Base-by-base conservation (phyloP, 768 basidiomycete species). In the Gloeopeniophorella convolvens region DNA sequence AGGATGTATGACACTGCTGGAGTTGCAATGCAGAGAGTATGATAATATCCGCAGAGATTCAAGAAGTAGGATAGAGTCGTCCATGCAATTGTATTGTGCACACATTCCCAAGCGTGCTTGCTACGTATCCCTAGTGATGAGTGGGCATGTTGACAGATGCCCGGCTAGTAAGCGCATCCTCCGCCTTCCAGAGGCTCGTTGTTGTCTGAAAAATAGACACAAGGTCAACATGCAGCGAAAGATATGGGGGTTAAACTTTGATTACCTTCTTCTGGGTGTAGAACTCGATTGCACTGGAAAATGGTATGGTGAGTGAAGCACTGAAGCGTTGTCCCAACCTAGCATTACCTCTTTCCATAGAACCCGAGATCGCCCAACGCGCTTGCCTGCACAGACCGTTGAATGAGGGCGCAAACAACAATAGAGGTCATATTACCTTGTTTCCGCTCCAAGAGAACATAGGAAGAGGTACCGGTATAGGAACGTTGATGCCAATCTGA, bases 381-480 rank as follows among this genome's bases (percentile, higher is more conserved):
- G 60, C 86, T 89, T 33, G 72, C 83, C 79, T 80, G 35, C 41
- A 36, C 33, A 30, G 40, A 32, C n/a, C n/a, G n/a, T n/a, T n/a
- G n/a, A n/a, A n/a, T n/a, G n/a, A n/a, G n/a, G n/a, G n/a, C 5
- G 16, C 16, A 13, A 35, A n/a, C 12, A 31, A 24, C 3, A 45
- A 9, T 40, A 51, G 50, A 27, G n/a, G n/a, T n/a, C 18, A 26
- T 41, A 56, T 48, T 42, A 74, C 78, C 74, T 93, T 95, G 71
- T 93, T 95, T 23, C 96, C 95, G 60, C 88, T 91, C 91, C 91
- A 95, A 24, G 90, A 80, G 71, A 96, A 97, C 89, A 96, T 94
- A 13, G 87, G 86, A 48, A 86, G 69, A 37, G 95, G 95, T 5
- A 99, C 95, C 12, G 92, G 89, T 43, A 91, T 91, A 3, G 89